Conservation (phyloP, 2,329 filamentous ascomycete genomes). For the Trichoderma cornu-damae region DNA sequence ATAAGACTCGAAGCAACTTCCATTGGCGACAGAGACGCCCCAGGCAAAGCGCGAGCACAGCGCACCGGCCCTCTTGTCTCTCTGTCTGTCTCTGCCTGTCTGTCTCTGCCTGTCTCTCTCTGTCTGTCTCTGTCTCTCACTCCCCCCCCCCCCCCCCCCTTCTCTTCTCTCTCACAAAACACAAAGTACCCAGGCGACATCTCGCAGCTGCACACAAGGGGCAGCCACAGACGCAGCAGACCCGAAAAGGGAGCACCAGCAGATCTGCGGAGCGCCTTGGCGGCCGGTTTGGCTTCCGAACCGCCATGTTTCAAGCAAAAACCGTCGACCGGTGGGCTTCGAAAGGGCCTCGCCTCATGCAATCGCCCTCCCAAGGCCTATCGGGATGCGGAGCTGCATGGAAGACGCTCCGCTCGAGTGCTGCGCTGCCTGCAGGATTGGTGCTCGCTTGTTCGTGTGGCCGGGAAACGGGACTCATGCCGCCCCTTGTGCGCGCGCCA, state of each 20-base stretch:
- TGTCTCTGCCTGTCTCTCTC: too few species aligned
- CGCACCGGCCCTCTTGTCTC: too few species aligned
- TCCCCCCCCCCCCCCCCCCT: too few species aligned
- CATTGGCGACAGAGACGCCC: too few species aligned
- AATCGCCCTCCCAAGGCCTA: constrained; percentile 9
- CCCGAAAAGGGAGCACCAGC: background rate
- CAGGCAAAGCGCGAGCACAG: too few species aligned
- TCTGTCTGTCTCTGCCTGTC: too few species aligned
- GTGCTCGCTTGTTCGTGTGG: background rate
- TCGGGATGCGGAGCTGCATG: constrained; percentile 2
- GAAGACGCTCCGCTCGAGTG: background rate
- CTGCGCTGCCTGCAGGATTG: background rate
- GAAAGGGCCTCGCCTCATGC: background rate
- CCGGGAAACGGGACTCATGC: background rate
- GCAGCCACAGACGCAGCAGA: background rate
- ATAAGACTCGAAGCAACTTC: too few species aligned
- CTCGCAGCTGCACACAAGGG: background rate
- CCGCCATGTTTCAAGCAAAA: constrained; percentile 11
- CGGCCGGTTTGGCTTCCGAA: constrained; percentile 4
- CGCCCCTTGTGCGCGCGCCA: background rate
- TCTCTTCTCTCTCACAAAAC: too few species aligned
- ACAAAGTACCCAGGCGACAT: background rate
- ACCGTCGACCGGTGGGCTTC: constrained; percentile 4
- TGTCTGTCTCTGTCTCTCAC: too few species aligned
- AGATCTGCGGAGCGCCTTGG: background rate